Base-by-base conservation (phyloP, 306 rosid genomes). In the Sophora flavescens region DNA sequence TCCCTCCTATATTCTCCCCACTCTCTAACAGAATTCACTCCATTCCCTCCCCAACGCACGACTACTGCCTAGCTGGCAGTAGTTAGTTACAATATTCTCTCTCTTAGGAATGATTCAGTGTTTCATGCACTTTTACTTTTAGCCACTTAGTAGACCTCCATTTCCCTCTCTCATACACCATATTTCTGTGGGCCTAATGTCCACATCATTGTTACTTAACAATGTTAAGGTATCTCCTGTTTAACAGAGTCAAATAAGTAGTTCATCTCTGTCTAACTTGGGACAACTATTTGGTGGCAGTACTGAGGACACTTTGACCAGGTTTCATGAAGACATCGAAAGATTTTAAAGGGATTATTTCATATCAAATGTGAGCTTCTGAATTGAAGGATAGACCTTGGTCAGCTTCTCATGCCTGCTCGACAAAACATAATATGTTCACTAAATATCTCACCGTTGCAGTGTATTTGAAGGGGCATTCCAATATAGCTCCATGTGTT, bases 361-460 rank as follows among this genome's bases (percentile, higher is more conserved):
- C 60, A 57, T 18, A 53, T 36, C 70, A 45, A 66, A 35, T 59
- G 14, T 17, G 5, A 36, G 56, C 39, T 56, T 22, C 52, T 11
- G 14, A 54, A 36, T 56, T 39, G 54, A 71, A 22, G 14, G 12
- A 26, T 15, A 18, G 15, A 63, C 22, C 66, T 4, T 54, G 48
- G 53, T 56, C 52, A 52, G 58, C 65, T 52, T 38, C 76, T 17
- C 75, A 70, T 41, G 30, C 44, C 63, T 8, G 18, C 48, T 13
- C 41, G 50, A 53, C 30, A 69, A 10, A 11, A 41, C 11, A n/a
- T 17, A 64, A 30, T 39, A 4, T 4, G 6, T 64, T 64, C 35
- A 36, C 0, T 4, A 41, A 8, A 41, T 41, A 39, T 39, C 10
- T 39, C 11, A 48, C 13, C 1, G 17, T 39, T 64, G 52, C 30